phyloP scores from a whole-genome alignment of 768 basidiomycete species.

The Mycena indigotica region DNA sequence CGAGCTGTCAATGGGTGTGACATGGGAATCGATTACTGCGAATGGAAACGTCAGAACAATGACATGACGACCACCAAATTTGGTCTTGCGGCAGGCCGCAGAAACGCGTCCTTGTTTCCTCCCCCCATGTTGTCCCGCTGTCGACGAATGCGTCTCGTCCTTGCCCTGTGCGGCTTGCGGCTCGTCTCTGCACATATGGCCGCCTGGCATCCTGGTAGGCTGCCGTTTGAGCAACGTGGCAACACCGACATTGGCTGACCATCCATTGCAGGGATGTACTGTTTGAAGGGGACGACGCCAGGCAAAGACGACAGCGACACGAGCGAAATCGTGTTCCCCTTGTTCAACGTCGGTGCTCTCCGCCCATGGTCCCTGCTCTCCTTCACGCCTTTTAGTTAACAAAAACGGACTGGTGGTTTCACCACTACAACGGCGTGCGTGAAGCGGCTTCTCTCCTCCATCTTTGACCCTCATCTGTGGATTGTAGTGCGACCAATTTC shows the following conservation, averaged over 20 bases:
- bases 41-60: background rate
- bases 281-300: slow-evolving; percentile 36
- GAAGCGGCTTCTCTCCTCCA: background rate
- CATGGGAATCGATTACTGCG: background rate
- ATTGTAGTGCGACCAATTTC: slow-evolving; percentile 47
- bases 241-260: background rate
- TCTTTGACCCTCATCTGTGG: background rate
- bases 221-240: background rate
- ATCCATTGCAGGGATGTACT: slow-evolving; percentile 37
- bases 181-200: slow-evolving; percentile 27
- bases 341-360: slow-evolving; percentile 32
- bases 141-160: background rate
- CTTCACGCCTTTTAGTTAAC: slow-evolving; percentile 27
- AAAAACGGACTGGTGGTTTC: slow-evolving; percentile 45
- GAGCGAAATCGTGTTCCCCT: slow-evolving; percentile 34
- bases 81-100: background rate
- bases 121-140: background rate
- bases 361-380: background rate
- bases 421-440: slow-evolving; percentile 39
- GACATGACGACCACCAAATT: background rate
- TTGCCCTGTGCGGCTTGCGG: background rate
- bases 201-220: slow-evolving; percentile 33
- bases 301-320: slow-evolving; percentile 35
- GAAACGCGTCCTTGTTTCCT: background rate
- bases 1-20: too few species aligned